Conservation (phyloP, 2,329 filamentous ascomycete genomes). For the Clonostachys byssicola region DNA sequence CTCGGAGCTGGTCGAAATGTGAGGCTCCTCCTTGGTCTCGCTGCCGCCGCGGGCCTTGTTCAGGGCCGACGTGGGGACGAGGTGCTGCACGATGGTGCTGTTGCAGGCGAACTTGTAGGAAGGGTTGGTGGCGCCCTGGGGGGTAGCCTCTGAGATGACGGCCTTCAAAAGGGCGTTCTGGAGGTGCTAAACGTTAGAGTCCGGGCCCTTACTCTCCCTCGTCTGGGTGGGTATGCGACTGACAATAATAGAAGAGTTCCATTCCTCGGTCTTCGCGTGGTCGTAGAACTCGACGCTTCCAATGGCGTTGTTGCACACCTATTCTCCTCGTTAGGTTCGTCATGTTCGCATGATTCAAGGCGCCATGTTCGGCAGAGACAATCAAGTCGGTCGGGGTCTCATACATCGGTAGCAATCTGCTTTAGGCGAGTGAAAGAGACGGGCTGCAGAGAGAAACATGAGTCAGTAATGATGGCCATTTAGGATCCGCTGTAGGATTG, state of each 20-base stretch:
- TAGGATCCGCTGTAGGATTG: neutral
- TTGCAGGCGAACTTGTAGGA: constrained; percentile 93
- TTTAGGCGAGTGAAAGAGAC: constrained; percentile 72
- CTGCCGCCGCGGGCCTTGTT: constrained; percentile 54
- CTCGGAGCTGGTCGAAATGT: constrained; percentile 49
- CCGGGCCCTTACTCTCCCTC: neutral
- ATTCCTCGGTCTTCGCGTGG: constrained; percentile 76
- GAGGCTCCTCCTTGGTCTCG: constrained; percentile 44
- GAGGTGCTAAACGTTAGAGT: neutral
- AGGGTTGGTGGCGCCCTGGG: constrained; percentile 51
- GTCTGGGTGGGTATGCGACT: constrained; percentile 21
- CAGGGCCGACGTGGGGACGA: constrained; percentile 62
- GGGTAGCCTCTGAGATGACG: constrained; percentile 71
- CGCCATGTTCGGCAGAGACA: neutral
- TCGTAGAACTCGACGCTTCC: constrained; percentile 76
- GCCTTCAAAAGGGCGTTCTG: constrained; percentile 74
- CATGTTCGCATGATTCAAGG: neutral
- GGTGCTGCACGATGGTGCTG: constrained; percentile 96
- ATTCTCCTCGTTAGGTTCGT: constrained; percentile 8
- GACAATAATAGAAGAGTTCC: constrained; percentile 95
- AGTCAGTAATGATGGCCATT: neutral
- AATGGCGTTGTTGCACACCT: constrained; percentile 83
- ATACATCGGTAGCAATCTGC: constrained; percentile 81
- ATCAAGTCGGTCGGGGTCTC: constrained; percentile 17
- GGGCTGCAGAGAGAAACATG: constrained; percentile 47